Evolutionary conservation across 2,329 filamentous ascomycete genomes (phyloP).

Genomic region (Taxawa tesnikishii): DNA sequence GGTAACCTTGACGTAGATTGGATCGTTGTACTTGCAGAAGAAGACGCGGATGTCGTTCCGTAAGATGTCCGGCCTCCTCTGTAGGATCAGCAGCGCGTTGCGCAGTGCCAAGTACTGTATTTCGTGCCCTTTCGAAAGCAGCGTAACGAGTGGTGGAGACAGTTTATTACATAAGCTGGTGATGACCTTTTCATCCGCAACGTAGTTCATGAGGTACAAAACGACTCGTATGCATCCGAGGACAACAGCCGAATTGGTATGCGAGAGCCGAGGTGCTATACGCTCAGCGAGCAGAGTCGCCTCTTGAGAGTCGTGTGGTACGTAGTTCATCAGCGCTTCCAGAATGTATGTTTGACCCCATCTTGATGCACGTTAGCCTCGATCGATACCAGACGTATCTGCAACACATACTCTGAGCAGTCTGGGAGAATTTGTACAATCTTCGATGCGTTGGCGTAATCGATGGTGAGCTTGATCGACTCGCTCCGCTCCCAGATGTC

Average conservation of each 20-base stretch:
- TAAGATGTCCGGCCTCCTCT: slow-evolving; percentile 82
- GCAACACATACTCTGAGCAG: slow-evolving; percentile 82
- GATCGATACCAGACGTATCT: no score
- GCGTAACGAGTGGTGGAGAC: slow-evolving; percentile 85
- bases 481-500: slow-evolving; percentile 98
- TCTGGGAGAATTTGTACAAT: slow-evolving; percentile 94
- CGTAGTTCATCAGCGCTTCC: slow-evolving; percentile 94
- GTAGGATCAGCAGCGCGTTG: slow-evolving; percentile 87
- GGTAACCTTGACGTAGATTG: slow-evolving; percentile 98
- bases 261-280: slow-evolving; percentile 87
- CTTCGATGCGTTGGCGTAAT: slow-evolving; percentile 94
- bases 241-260: slow-evolving; percentile 93
- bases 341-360: slow-evolving; percentile 99
- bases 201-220: slow-evolving; percentile 98
- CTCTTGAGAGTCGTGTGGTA: slow-evolving; percentile 82
- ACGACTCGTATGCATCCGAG: slow-evolving; percentile 94
- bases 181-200: slow-evolving; percentile 80
- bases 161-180: slow-evolving; percentile 80
- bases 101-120: slow-evolving; percentile 95
- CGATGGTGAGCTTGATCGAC: slow-evolving; percentile 93
- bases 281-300: slow-evolving; percentile 83
- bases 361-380: slow-evolving; percentile 41
- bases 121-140: slow-evolving; percentile 90
- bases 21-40: slow-evolving; percentile 99
- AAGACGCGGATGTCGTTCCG: slow-evolving; percentile 96